Evolutionary conservation across 495 filamentous ascomycete genomes (phyloP).

Genomic region (Aspergillus taichungensis): DNA sequence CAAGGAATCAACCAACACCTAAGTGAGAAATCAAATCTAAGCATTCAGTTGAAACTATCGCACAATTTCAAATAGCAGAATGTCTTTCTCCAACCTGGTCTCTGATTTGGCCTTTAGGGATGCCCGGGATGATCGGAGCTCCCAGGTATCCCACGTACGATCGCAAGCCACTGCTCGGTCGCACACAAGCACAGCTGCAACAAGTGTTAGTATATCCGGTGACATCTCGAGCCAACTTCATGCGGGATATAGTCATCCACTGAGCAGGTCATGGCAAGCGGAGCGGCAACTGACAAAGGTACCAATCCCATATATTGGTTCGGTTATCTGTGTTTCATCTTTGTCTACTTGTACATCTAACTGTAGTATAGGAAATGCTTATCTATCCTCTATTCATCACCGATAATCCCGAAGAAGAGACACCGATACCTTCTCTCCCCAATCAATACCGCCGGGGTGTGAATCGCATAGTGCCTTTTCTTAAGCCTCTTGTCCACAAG

Average conservation of each 20-base stretch:
- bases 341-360: neutral
- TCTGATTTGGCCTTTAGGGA: constrained; percentile 73
- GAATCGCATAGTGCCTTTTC: constrained; percentile 75
- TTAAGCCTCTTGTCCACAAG: constrained; percentile 76
- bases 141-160: constrained; percentile 62
- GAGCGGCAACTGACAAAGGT: constrained; percentile 97
- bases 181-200: constrained; percentile 82
- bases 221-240: constrained; percentile 94
- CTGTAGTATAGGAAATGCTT: constrained; percentile 70
- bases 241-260: constrained; percentile 86
- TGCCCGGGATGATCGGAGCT: constrained; percentile 48
- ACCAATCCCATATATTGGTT: constrained; percentile 6
- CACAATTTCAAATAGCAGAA: constrained; percentile 19
- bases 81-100: constrained; percentile 90
- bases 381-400: constrained; percentile 97
- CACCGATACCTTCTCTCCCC: constrained; percentile 79
- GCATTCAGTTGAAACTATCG: neutral
- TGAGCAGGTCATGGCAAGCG: constrained; percentile 88
- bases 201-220: constrained; percentile 83
- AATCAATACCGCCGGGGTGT: constrained; percentile 79
- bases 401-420: constrained; percentile 87
- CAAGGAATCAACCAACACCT: no score
- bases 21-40: constrained; percentile 6
- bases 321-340: neutral
- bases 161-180: constrained; percentile 62